Base-by-base conservation (phyloP, 495 filamentous ascomycete genomes). In the Penicillium arizonense region DNA sequence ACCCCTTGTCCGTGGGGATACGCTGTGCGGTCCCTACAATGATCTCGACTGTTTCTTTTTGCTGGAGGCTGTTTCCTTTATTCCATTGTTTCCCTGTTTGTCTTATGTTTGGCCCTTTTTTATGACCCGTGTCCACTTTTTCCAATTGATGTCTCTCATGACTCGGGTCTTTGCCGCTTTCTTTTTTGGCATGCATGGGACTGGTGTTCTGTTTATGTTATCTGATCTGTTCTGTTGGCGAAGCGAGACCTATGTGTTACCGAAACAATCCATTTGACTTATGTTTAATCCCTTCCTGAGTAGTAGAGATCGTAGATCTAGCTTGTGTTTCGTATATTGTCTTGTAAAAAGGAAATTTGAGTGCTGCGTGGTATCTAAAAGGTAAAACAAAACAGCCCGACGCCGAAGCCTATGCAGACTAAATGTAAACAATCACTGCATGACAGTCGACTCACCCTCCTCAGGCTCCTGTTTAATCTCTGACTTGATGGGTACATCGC, bases 101-200 rank as follows among this genome's bases (percentile, higher is more conserved):
- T 59, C 48, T 63, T 47, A n/a, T 42, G 64, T 58, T 58, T 54
- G 47, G 50, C 32, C 38, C 50, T 55, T 58, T 44, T 50, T 48
- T 50, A 51, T 50, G 48, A 61, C 46, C 48, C 57, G 51, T 50
- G 43, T 58, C 36, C 42, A 37, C 59, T 49, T 56, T 58, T 57
- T 61, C 50, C 49, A 40, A 49, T 59, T 64, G 56, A 68, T 65
- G 66, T 63, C 65, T 61, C 61, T 68, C 56, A 70, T 68, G 70
- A 69, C 61, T 48, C 56, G 63, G 64, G 69, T 62, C 65, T 56
- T 58, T 63, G 64, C 61, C 67, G 49, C 49, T 61, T 54, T 30
- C 1, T 65, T 58, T 58, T 60, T 40, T 57, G 59, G 64, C 70
- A 74, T 76, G 74, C 72, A 77, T 77, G 69, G 70, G 62, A 67